Evolutionary conservation across 192 early-diverging fungal species (phyloP).

Genomic region (Linnemannia schmuckeri): DNA sequence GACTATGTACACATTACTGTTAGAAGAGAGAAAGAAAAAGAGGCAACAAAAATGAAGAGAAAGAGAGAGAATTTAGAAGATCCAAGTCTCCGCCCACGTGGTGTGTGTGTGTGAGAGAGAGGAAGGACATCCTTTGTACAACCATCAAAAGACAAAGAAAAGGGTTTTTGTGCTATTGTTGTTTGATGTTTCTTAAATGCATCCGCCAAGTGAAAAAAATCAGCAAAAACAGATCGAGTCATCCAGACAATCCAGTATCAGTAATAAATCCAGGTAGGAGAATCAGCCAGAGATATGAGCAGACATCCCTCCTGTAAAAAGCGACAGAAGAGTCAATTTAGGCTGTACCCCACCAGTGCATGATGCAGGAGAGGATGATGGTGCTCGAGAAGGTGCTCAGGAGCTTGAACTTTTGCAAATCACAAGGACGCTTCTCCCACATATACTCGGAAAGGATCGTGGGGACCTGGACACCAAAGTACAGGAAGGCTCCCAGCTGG

Average conservation of each 20-base stretch:
- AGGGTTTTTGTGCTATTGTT: not conserved
- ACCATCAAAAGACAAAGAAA: not conserved
- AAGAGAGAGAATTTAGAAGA: not conserved
- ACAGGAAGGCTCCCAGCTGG: conserved; percentile 47
- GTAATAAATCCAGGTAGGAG: not conserved
- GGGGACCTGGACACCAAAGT: conserved; percentile 40
- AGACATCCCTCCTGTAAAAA: not conserved
- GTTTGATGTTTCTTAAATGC: not conserved
- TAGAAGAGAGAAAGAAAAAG: not conserved
- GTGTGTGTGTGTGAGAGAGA: not conserved
- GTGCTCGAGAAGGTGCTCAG: conserved; percentile 49
- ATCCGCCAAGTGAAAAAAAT: not conserved
- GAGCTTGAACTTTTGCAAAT: conserved; percentile 53
- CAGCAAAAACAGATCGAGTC: not conserved
- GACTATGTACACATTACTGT: not conserved
- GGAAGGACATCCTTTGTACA: not conserved
- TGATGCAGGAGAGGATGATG: conserved; percentile 27
- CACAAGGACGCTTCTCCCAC: conserved; percentile 49
- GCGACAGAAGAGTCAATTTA: not conserved
- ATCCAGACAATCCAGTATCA: not conserved
- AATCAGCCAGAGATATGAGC: not conserved
- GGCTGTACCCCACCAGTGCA: conserved; percentile 56
- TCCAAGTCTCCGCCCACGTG: not conserved
- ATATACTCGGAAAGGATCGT: conserved; percentile 32
- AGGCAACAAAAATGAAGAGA: not conserved